Evolutionary conservation across 345 rosid genomes (phyloP), one percentile per base, ranked within the genome.

Genomic region (Rhodamnia rubescens): DNA sequence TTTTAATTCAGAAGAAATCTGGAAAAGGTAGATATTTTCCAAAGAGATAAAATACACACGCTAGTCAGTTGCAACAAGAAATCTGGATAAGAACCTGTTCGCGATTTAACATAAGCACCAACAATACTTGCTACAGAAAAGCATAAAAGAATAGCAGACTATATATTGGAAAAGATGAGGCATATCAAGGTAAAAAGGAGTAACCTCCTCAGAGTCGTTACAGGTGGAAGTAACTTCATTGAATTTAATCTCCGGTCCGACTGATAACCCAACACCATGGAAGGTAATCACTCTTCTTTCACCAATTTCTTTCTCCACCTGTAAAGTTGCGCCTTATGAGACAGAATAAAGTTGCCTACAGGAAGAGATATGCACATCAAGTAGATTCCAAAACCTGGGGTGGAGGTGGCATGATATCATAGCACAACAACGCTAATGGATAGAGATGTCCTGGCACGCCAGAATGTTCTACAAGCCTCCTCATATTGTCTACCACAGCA

Each of bases 401-500:
- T 44, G 99, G 99, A 92, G 99, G 99, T 7, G 99, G 99, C 98
- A 97, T 97, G 86, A 97, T 94, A 88, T 94, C 96, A 86, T 94
- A 82, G 91, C 99, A 97, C 83, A 94, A 90, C 85, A 97, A 87
- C 85, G 98, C 91, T 88, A 95, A 88, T 18, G 98, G 99, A 85
- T 94, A 97, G 53, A 95, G 84, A 90, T 95, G 98, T 81, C 94
- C 96, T 9, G 96, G 96, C 87, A 89, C 90, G 75, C 95, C 98
- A 87, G 98, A 93, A 89, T 94, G 94, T 87, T 94, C 96, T 40
- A 90, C 93, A 80, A 97, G 90, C 93, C 98, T 91, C 92, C 96
- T 94, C 95, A 97, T 95, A 86, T 95, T 97, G 92, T 97, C 99
- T 81, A 95, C 98, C 85, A 98, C 90, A 90, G 98, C 91, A 82